Base-by-base conservation (phyloP, 78 protist genomes). In the Anaeramoeba ignava region DNA sequence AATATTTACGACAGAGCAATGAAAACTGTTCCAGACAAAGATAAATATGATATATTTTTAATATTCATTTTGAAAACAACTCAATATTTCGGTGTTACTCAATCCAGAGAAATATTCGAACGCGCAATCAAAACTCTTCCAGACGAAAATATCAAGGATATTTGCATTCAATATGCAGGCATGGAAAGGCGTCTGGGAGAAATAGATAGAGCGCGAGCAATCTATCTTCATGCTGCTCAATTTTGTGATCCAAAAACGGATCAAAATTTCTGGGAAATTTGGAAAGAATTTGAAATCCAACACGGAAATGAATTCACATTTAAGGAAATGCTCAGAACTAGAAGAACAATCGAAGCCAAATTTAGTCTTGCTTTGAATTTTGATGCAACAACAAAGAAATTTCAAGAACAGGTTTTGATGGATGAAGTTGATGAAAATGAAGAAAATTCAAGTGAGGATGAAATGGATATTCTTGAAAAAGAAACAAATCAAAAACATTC, bases 231-330 rank as follows among this genome's bases (percentile, higher is more conserved):
- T 84, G 93, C 90, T 42, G 83, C 96, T 0, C 98, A 96, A 86
- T 88, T 79, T 39, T 3, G 1, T 17, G n/a, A 23, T 34, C 37
- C 83, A 27, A 0, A 0, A 41, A n/a, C 23, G 42, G 39, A 27
- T n/a, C 33, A 2, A 78, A 54, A 73, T 23, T 93, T 42, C 87
- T 97, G 98, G 98, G 8, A 79, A n/a, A n/a, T 83, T 3, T 97
- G 99, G 99, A 42, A 85, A 31, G 91, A 85, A 1, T 97, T 96
- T 80, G 98, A 97, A 89, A 90, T 82, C 27, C 0, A n/a, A 31
- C 96, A 96, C 79, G 99, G 99, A 33, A 95, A 96, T 85, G 93
- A 86, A 79, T 98, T 95, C 73, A 96, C 99, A 3, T 94, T 89
- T 90, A 73, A 89, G 2, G 98, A 96, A 39, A 90, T 96, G 96